Percentiles rank a stretch among this genome's conserved stretches.
Evolutionary conservation across 1,284 basidiomycete species (phyloP).

Genomic region (Cutaneotrichosporon cutaneum): DNA sequence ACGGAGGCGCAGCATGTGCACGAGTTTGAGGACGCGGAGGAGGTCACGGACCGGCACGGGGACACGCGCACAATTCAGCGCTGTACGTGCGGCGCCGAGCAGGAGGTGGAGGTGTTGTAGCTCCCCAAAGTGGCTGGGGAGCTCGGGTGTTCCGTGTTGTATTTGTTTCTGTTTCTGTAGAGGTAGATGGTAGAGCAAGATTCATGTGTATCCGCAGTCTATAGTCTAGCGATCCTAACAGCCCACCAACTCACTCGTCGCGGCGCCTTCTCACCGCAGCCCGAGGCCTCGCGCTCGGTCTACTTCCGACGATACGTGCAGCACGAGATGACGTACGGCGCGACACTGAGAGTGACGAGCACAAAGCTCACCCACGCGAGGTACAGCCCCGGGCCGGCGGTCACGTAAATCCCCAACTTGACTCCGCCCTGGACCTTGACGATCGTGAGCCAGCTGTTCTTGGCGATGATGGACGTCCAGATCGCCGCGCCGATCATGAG

Average conservation of each 20-base stretch:
- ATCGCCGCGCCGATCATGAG: slow-evolving; percentile 49
- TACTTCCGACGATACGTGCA: slow-evolving; percentile 50
- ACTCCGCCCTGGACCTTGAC: slow-evolving; percentile 38
- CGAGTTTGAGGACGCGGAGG: slow-evolving; percentile 65
- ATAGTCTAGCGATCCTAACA: neutral
- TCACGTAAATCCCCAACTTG: slow-evolving; percentile 41
- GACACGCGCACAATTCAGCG: slow-evolving; percentile 57
- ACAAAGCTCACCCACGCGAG: slow-evolving; percentile 52
- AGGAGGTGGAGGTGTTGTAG: slow-evolving; percentile 82
- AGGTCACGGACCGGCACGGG: slow-evolving; percentile 56
- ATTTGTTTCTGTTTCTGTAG: too few relatives aligned
- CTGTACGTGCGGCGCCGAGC: slow-evolving; percentile 83
- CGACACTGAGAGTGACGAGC: slow-evolving; percentile 42
- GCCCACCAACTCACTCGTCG: too few relatives aligned
- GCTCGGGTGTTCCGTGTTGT: slow-evolving; percentile 4
- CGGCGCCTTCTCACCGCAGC: too few relatives aligned
- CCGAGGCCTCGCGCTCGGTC: too few relatives aligned
- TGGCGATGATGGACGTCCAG: slow-evolving; percentile 50
- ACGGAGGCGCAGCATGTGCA: slow-evolving; percentile 86
- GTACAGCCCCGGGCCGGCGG: slow-evolving; percentile 44
- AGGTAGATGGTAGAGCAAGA: slow-evolving; percentile 3
- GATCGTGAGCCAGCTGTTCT: slow-evolving; percentile 40
- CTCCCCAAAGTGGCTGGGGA: slow-evolving; percentile 17
- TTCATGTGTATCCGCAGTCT: neutral
- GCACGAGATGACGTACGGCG: slow-evolving; percentile 52